Conservation (phyloP, 1,284 basidiomycete species). For the Cryptococcus floricola region DNA sequence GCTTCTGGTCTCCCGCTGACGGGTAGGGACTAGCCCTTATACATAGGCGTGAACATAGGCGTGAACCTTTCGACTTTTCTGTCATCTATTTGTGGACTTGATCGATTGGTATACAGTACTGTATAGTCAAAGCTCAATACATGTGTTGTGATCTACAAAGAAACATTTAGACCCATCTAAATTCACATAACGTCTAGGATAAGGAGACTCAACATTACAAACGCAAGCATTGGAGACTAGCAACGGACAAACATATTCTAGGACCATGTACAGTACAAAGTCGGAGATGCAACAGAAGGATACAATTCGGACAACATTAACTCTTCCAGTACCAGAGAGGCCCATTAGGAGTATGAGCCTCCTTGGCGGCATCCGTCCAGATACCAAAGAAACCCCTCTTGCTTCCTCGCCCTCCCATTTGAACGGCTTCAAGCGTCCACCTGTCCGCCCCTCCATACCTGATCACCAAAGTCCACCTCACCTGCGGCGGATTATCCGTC, state of each 20-base stretch:
- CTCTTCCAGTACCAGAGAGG: constrained; percentile 39
- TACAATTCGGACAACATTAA: not conserved
- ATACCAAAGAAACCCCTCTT: constrained; percentile 41
- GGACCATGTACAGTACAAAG: not conserved
- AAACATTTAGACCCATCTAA: not conserved
- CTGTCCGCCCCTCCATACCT: constrained; percentile 36
- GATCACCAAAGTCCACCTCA: constrained; percentile 43
- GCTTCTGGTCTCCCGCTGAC: constrained; percentile 29
- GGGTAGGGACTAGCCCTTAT: not conserved
- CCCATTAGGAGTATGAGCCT: constrained; percentile 35
- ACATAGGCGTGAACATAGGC: no score
- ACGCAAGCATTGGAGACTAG: not conserved
- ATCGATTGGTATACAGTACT: no score
- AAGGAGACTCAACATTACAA: not conserved
- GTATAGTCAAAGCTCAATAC: no score
- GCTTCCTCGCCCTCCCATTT: constrained; percentile 35
- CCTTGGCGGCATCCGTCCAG: constrained; percentile 36
- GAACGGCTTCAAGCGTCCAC: constrained; percentile 39
- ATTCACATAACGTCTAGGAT: no score
- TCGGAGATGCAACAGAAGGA: no score
- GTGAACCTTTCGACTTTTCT: no score
- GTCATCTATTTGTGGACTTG: no score
- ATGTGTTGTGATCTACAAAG: not conserved
- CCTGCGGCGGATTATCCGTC: constrained; percentile 39
- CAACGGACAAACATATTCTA: not conserved